These are phyloP conservation scores for Daucus carota DNA, from an alignment of 129 eudicot species.

Conservation along the genomic window DH1_v3.0 NC_030386.2:31966501-31967000, in stretches of 20 bases:
- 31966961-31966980: conserved; percentile 20
- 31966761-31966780: not conserved
- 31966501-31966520: not conserved
- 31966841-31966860: not conserved
- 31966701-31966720: not conserved
- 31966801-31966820: not conserved
- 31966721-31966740: not conserved
- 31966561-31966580: not conserved
- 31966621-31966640: not conserved
- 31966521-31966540: not conserved
- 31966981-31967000: conserved; percentile 72
- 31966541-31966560: not conserved
- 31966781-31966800: not conserved
- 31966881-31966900: not conserved
- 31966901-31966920: not conserved
- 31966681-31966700: not conserved
- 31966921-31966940: not conserved
- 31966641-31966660: too few relatives aligned
- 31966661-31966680: not conserved
- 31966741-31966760: not conserved
- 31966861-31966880: not conserved
- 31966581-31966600: not conserved
- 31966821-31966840: not conserved
- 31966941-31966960: conserved; percentile 16
- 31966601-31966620: not conserved